A percentile compares a stretch with the other conserved stretches of the same genome.
These are phyloP conservation scores for Umbelopsis sp. DNA, from an alignment of 192 early-diverging fungal genomes.

Conservation along the genomic window DNA sequence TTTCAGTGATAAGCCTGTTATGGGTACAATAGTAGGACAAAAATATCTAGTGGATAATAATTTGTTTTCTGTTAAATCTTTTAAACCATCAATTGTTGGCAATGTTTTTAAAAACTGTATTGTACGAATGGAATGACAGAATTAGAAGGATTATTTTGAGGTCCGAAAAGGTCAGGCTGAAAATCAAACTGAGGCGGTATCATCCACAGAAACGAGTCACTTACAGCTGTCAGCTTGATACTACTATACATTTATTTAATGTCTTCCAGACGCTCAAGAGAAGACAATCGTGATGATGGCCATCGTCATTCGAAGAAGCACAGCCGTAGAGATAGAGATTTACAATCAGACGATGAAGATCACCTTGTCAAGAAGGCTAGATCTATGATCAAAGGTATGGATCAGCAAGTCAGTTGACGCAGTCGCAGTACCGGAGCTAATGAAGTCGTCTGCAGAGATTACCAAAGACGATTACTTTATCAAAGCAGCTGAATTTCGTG, in stretches of 20 bases:
- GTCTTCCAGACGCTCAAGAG: slow-evolving; percentile 10
- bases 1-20: not conserved
- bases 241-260: not conserved
- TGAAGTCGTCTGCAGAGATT: slow-evolving; percentile 41
- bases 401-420: too few species aligned
- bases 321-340: not conserved
- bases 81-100: too few species aligned
- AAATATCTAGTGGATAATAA: too few species aligned
- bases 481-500: slow-evolving; percentile 75
- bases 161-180: too few species aligned
- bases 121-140: too few species aligned
- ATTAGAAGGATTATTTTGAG: too few species aligned
- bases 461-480: slow-evolving; percentile 77
- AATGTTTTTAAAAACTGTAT: too few species aligned
- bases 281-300: not conserved
- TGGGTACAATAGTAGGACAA: too few species aligned
- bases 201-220: too few species aligned
- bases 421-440: not conserved
- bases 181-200: too few species aligned
- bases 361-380: not conserved
- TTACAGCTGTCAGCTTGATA: not conserved
- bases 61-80: too few species aligned
- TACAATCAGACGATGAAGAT: not conserved
- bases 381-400: slow-evolving; percentile 9
- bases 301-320: not conserved